phyloP scores from a whole-genome alignment of 2,329 filamentous ascomycete species.

The Cercospora berteroae region DNA sequence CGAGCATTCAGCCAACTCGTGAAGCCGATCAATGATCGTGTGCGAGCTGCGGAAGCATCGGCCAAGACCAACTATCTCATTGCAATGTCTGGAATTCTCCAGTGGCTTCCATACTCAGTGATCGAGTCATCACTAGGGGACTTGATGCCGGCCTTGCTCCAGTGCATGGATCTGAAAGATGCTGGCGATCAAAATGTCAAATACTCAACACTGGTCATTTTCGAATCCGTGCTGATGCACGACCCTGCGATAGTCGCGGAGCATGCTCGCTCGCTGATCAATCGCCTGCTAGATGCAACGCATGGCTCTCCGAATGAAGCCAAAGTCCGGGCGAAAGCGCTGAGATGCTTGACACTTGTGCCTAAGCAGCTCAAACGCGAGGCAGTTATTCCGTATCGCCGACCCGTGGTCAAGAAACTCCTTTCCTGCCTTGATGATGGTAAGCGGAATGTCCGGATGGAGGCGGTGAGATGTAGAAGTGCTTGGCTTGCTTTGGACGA shows the following conservation, averaged over 20 bases:
- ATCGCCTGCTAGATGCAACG: slow-evolving; percentile 52
- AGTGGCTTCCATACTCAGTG: slow-evolving; percentile 58
- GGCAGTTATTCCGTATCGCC: slow-evolving; percentile 56
- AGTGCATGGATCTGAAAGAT: slow-evolving; percentile 55
- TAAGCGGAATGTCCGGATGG: slow-evolving; percentile 61
- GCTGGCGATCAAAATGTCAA: slow-evolving; percentile 54
- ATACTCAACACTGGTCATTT: slow-evolving; percentile 58
- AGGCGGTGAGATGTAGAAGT: slow-evolving; percentile 61
- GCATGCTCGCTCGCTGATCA: slow-evolving; percentile 58
- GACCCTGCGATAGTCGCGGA: slow-evolving; percentile 54
- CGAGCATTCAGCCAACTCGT: slow-evolving; percentile 61
- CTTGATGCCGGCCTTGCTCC: slow-evolving; percentile 60
- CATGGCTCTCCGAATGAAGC: slow-evolving; percentile 35
- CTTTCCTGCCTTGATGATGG: slow-evolving; percentile 59
- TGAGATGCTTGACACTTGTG: slow-evolving; percentile 50
- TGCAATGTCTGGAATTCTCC: slow-evolving; percentile 61
- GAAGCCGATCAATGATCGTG: slow-evolving; percentile 55
- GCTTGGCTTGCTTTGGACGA: slow-evolving; percentile 62
- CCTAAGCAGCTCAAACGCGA: slow-evolving; percentile 50
- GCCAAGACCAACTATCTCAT: slow-evolving; percentile 62
- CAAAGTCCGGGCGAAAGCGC: slow-evolving; percentile 48
- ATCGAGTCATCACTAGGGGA: slow-evolving; percentile 58
- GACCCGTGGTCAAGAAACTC: slow-evolving; percentile 57
- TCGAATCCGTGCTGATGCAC: slow-evolving; percentile 58
- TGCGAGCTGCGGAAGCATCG: slow-evolving; percentile 45